phyloP scores from a whole-genome alignment of 345 rosid genomes.

The Viola odorata region DNA sequence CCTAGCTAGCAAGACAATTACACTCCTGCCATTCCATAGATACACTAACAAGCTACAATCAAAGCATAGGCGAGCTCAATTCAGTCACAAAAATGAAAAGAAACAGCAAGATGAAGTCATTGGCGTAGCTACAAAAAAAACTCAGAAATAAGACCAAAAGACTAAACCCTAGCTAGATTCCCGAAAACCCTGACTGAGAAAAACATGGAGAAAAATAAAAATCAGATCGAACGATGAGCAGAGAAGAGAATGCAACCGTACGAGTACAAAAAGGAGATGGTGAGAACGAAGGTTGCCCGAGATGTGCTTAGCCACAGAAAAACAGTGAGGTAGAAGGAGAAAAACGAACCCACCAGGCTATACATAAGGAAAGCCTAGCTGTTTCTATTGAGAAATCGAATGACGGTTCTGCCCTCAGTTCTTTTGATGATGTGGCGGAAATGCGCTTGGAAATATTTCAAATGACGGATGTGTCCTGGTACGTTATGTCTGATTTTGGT shows the following conservation, averaged over 20 bases:
- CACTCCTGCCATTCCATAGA: no score
- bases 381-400: not conserved
- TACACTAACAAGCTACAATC: no score
- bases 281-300: not conserved
- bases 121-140: not conserved
- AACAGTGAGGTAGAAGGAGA: not conserved
- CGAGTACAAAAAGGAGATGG: no score
- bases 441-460: not conserved
- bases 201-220: not conserved
- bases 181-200: conserved; percentile 2
- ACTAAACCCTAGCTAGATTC: conserved; percentile 23
- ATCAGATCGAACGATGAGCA: not conserved
- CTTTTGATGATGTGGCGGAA: not conserved
- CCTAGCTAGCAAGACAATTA: no score
- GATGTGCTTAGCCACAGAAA: conserved; percentile 29
- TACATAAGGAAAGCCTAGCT: conserved; percentile 10
- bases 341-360: not conserved
- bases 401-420: not conserved
- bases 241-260: not conserved
- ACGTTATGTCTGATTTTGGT: no score
- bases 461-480: not conserved
- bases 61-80: not conserved
- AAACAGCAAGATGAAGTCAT: not conserved
- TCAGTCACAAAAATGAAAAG: not conserved
- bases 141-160: no score